These are phyloP conservation scores for Pythium brachiatum DNA, from an alignment of 352 stramenopile species.

Conservation along the genomic window DNA sequence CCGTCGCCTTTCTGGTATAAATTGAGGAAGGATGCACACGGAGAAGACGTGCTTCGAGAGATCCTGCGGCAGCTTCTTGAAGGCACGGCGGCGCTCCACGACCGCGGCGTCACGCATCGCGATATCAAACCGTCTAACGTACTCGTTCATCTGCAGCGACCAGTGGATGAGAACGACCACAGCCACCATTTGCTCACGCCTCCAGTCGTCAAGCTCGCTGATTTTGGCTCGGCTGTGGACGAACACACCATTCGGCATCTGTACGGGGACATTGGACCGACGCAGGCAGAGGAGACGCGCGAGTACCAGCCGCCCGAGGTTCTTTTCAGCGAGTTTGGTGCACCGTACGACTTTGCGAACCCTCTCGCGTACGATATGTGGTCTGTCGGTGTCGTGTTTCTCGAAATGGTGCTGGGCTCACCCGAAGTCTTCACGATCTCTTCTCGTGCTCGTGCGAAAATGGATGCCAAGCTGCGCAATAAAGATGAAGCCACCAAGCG, in stretches of 20 bases:
- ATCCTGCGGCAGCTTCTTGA: conserved; percentile 94
- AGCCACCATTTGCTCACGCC: neutral
- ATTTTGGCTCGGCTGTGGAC: conserved; percentile 89
- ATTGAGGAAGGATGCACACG: conserved; percentile 48
- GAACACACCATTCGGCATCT: conserved; percentile 71
- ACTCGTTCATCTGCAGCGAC: conserved; percentile 35
- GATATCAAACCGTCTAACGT: conserved; percentile 85
- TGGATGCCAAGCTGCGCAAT: conserved; percentile 80
- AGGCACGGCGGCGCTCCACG: conserved; percentile 87
- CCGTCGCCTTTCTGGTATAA: conserved; percentile 79
- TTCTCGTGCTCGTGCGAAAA: conserved; percentile 83
- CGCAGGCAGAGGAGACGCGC: conserved; percentile 89
- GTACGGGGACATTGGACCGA: conserved; percentile 72
- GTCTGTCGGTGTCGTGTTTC: conserved; percentile 93
- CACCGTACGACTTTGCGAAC: conserved; percentile 55
- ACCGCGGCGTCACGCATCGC: conserved; percentile 89
- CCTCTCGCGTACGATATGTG: conserved; percentile 88
- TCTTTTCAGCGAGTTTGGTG: conserved; percentile 55
- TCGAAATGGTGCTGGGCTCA: conserved; percentile 95
- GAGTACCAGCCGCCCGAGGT: conserved; percentile 95
- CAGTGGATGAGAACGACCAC: neutral
- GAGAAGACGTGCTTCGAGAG: conserved; percentile 80
- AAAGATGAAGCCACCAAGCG: conserved; percentile 30
- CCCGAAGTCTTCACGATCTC: conserved; percentile 85
- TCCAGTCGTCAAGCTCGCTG: conserved; percentile 68